These are phyloP conservation scores for Lizanozyma gosingica DNA, from an alignment of 1,139 yeast genomes.

Conservation along the genomic window DNA sequence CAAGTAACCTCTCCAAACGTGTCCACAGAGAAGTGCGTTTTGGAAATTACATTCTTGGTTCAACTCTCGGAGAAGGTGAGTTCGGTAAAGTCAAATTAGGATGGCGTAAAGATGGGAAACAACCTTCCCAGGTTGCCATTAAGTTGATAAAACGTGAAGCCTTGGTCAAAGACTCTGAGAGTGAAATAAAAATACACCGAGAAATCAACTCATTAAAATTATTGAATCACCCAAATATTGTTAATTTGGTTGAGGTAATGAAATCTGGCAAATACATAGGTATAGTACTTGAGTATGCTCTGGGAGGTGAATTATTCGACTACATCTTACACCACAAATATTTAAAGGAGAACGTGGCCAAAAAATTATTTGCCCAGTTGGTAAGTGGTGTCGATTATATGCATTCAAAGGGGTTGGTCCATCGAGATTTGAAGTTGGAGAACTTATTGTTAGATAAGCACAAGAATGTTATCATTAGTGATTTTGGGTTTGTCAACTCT, in stretches of 20 bases:
- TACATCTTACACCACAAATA: constrained; percentile 82
- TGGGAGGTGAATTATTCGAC: constrained; percentile 95
- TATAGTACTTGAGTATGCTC: constrained; percentile 90
- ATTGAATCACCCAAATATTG: constrained; percentile 89
- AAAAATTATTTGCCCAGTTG: constrained; percentile 83
- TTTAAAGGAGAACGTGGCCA: constrained; percentile 78
- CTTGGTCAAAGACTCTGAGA: constrained; percentile 72
- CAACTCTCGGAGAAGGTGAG: constrained; percentile 97
- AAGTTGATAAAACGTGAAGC: constrained; percentile 83
- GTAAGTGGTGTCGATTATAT: constrained; percentile 89
- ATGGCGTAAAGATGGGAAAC: constrained; percentile 77
- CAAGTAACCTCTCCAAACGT: constrained; percentile 10
- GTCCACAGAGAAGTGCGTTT: constrained; percentile 57
- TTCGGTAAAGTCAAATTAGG: constrained; percentile 97
- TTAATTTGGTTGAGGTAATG: constrained; percentile 82
- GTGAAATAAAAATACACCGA: constrained; percentile 82
- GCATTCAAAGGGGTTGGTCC: constrained; percentile 78
- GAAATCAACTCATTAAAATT: constrained; percentile 87
- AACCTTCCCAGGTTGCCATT: constrained; percentile 85
- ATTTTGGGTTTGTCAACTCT: constrained; percentile 88
- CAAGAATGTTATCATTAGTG: constrained; percentile 70
- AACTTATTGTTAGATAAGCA: constrained; percentile 71
- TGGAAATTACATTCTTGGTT: constrained; percentile 83
- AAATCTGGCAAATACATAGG: constrained; percentile 94
- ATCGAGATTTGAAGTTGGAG: constrained; percentile 66